A percentile compares a stretch with the other conserved stretches of the same genome.
These are phyloP conservation scores for Apophysomyces elegans DNA, from an alignment of 371 early-diverging fungal genomes.

Conservation along the genomic window DNA sequence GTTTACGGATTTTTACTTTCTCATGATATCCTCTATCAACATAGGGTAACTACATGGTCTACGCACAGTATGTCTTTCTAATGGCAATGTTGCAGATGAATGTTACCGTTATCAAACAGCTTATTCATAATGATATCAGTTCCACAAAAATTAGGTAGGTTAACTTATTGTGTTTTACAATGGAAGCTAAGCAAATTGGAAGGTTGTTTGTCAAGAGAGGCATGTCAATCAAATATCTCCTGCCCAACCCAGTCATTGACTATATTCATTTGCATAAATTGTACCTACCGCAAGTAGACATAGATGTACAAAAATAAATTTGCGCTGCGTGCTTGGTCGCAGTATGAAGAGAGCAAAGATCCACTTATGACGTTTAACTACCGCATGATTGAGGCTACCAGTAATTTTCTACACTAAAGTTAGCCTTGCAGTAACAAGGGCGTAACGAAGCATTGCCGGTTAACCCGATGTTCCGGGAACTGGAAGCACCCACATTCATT, in stretches of 20 bases:
- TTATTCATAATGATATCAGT: slow-evolving; percentile 95
- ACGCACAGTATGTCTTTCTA: not conserved
- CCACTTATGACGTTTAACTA: too few relatives aligned
- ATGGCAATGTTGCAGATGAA: slow-evolving; percentile 62
- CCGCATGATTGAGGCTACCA: not conserved
- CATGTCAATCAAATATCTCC: slow-evolving; percentile 94
- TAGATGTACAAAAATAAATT: slow-evolving; percentile 7
- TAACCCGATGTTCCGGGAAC: too few relatives aligned
- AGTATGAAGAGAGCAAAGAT: not conserved
- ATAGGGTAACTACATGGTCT: slow-evolving; percentile 61
- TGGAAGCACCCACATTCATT: too few relatives aligned
- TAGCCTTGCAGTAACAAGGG: too few relatives aligned
- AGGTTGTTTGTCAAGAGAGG: slow-evolving; percentile 92
- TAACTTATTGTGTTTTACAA: not conserved
- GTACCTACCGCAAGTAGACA: slow-evolving; percentile 48
- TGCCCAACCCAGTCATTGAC: slow-evolving; percentile 93
- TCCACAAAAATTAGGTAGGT: slow-evolving; percentile 89
- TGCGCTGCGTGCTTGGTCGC: not conserved
- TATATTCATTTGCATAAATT: slow-evolving; percentile 83
- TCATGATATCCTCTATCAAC: slow-evolving; percentile 87
- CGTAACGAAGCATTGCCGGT: too few relatives aligned
- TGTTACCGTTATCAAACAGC: slow-evolving; percentile 91
- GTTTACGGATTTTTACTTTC: slow-evolving; percentile 89
- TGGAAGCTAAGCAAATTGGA: not conserved
- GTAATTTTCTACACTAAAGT: not conserved